Evolutionary conservation across 2,329 filamentous ascomycete genomes (phyloP).

Genomic region (Fulvia fulva): DNA sequence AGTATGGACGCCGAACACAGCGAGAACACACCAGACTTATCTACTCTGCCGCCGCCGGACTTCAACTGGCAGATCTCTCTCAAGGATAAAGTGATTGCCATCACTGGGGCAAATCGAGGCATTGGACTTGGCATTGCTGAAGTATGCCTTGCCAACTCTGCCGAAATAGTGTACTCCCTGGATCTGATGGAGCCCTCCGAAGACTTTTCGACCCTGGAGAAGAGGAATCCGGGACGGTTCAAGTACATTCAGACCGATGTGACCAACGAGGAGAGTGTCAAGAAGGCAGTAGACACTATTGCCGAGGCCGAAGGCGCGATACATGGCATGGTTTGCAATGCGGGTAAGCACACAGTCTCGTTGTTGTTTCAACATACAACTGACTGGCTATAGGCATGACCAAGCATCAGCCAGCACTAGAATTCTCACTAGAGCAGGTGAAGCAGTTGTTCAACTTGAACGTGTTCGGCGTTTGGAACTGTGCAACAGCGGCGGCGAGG

Average conservation of each 20-base stretch:
- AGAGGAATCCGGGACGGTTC: constrained; percentile 26
- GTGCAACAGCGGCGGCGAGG: constrained; percentile 40
- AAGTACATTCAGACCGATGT: constrained; percentile 32
- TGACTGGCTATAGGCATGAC: constrained; percentile 22
- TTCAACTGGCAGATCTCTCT: constrained; percentile 46
- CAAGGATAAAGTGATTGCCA: constrained; percentile 40
- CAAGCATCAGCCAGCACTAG: constrained; percentile 31
- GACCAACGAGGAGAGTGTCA: constrained; percentile 26
- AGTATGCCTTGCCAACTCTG: constrained; percentile 31
- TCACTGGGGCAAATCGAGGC: constrained; percentile 35
- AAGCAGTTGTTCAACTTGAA: constrained; percentile 35
- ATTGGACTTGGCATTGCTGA: constrained; percentile 32
- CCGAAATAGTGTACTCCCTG: constrained; percentile 29
- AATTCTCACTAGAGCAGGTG: constrained; percentile 30
- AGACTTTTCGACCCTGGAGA: constrained; percentile 27
- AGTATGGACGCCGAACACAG: constrained; percentile 14
- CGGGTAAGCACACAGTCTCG: not conserved
- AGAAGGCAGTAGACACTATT: constrained; percentile 27
- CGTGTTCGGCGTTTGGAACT: constrained; percentile 46
- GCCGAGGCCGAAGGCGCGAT: constrained; percentile 25
- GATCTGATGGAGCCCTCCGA: constrained; percentile 30
- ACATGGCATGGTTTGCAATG: constrained; percentile 29
- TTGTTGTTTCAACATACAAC: not conserved
- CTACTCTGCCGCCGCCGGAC: constrained; percentile 42
- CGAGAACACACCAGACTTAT: constrained; percentile 33